A percentile compares a stretch with the other conserved stretches of the same genome.
Conservation (phyloP, 1,139 yeast genomes). For the Eremothecium cymbalariae region DNA sequence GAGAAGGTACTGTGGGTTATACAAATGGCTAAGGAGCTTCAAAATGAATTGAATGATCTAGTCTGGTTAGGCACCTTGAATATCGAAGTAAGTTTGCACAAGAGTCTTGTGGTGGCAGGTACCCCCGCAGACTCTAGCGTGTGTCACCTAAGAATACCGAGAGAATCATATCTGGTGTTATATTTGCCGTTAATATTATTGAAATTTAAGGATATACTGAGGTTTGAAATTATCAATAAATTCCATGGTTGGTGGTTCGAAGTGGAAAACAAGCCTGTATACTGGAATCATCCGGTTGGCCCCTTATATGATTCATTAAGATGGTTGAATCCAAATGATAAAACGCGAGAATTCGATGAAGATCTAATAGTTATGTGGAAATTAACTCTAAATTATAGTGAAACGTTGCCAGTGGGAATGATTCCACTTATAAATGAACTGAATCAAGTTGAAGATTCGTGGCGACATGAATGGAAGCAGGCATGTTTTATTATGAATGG, state of each 20-base stretch:
- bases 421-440: conserved; percentile 38
- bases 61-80: conserved; percentile 55
- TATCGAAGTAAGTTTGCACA: conserved; percentile 26
- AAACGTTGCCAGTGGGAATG: conserved; percentile 45
- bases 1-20: no score
- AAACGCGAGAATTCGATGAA: conserved; percentile 8
- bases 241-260: conserved; percentile 57
- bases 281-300: conserved; percentile 80
- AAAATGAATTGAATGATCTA: conserved; percentile 33
- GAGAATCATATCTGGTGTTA: conserved; percentile 55
- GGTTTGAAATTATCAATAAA: conserved; percentile 31
- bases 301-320: conserved; percentile 50
- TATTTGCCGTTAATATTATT: conserved; percentile 37
- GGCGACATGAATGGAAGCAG: conserved; percentile 76
- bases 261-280: conserved; percentile 51
- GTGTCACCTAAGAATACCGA: conserved; percentile 21
- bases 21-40: conserved; percentile 4
- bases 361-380: conserved; percentile 40
- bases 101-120: conserved; percentile 16
- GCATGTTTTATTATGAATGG: conserved; percentile 68
- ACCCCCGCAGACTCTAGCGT: conserved; percentile 7
- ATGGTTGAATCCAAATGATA: conserved; percentile 32
- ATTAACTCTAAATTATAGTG: conserved; percentile 38
- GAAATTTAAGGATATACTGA: conserved; percentile 39
- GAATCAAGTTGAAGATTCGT: conserved; percentile 40